Evolutionary conservation across 768 basidiomycete species (phyloP).

Genomic region (Rickenella mellea): DNA sequence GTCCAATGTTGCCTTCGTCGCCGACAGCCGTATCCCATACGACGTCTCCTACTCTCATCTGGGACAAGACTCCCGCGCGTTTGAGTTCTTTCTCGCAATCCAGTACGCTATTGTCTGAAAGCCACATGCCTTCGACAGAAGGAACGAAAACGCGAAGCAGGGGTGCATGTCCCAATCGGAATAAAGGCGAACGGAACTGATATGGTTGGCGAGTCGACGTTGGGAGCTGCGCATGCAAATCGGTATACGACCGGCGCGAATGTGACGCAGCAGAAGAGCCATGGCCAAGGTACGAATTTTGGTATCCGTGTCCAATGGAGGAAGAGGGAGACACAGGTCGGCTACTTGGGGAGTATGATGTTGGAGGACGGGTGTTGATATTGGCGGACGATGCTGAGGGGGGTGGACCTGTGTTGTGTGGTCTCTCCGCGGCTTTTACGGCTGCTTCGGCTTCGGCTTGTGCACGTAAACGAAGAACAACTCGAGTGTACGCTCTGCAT

Average conservation of each 20-base stretch:
- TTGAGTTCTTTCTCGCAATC: constrained; percentile 78
- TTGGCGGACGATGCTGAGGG: not conserved
- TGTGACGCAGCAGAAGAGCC: constrained; percentile 20
- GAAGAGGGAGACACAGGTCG: constrained; percentile 59
- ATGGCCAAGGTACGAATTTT: constrained; percentile 28
- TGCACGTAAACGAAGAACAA: constrained; percentile 66
- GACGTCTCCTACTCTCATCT: constrained; percentile 70
- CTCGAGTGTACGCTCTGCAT: constrained; percentile 69
- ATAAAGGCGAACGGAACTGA: constrained; percentile 61
- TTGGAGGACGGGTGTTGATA: constrained; percentile 3
- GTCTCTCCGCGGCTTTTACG: constrained; percentile 10
- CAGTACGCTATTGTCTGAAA: constrained; percentile 71
- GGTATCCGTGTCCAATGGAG: constrained; percentile 24
- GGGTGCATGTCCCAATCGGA: constrained; percentile 62
- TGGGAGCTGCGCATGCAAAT: constrained; percentile 4
- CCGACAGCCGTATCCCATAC: constrained; percentile 84
- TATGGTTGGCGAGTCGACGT: constrained; percentile 2
- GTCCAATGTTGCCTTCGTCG: constrained; percentile 79
- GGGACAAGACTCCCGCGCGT: constrained; percentile 49
- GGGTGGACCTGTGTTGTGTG: constrained; percentile 8
- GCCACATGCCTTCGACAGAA: constrained; percentile 79
- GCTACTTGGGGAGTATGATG: constrained; percentile 29
- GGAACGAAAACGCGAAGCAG: constrained; percentile 77
- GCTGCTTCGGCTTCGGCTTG: constrained; percentile 60
- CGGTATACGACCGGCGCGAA: constrained; percentile 5